These are phyloP conservation scores for Phytophthora gonapodyides DNA, from an alignment of 352 stramenopile species.

Conservation along the genomic window DNA sequence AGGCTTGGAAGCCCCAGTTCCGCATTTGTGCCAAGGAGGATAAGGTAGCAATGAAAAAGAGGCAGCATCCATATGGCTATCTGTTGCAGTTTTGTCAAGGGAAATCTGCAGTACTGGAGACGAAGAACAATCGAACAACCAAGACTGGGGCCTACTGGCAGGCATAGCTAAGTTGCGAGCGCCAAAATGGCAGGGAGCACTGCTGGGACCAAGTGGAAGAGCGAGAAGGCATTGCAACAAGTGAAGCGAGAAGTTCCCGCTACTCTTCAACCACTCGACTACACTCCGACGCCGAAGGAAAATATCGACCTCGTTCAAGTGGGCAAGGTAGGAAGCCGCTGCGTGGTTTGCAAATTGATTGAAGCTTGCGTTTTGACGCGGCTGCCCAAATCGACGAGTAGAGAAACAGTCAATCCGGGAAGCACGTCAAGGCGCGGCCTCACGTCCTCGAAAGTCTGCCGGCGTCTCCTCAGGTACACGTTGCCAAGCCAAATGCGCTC, in stretches of 20 bases:
- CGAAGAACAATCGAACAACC: conserved; percentile 8
- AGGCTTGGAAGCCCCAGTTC: conserved; percentile 22
- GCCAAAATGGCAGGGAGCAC: conserved; percentile 34
- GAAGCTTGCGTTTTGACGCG: not conserved
- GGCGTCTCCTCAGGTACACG: conserved; percentile 42
- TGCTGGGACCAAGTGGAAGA: conserved; percentile 42
- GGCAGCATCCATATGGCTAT: conserved; percentile 1
- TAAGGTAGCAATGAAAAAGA: conserved; percentile 16
- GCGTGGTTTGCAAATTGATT: not conserved
- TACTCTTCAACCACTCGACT: conserved; percentile 63
- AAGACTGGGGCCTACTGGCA: conserved; percentile 12
- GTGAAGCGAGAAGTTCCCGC: conserved; percentile 48
- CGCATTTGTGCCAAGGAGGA: not conserved
- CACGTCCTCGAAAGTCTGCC: conserved; percentile 64
- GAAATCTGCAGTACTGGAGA: conserved; percentile 3
- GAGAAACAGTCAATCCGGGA: conserved; percentile 49
- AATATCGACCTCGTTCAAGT: conserved; percentile 58
- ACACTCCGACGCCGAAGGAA: conserved; percentile 66
- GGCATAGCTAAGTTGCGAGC: conserved; percentile 1
- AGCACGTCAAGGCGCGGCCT: conserved; percentile 56
- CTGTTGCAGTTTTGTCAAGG: not conserved
- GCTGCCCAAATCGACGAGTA: conserved; percentile 10
- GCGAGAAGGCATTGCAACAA: conserved; percentile 39
- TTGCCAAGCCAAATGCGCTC: conserved; percentile 9
- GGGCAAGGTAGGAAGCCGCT: conserved; percentile 44